Evolutionary conservation across 257 asterid species (phyloP).

Genomic region (Ligustrum vulgare): DNA sequence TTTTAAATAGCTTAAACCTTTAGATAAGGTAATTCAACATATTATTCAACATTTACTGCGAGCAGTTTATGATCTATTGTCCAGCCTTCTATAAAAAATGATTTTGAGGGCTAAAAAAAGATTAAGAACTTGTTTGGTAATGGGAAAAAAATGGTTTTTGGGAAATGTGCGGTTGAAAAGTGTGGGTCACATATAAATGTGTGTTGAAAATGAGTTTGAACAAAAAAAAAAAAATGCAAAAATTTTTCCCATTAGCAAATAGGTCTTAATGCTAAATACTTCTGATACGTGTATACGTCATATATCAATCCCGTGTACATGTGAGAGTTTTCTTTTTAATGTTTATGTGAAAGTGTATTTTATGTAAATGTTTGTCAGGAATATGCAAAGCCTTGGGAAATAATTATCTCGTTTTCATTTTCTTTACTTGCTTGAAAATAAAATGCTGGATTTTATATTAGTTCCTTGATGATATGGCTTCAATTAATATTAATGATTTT

Average conservation of each 20-base stretch:
- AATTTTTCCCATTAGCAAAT: no score
- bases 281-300: neutral
- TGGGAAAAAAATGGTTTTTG: no score
- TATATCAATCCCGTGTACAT: neutral
- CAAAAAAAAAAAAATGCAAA: no score
- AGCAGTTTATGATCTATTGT: slow-evolving; percentile 8
- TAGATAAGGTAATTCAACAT: neutral
- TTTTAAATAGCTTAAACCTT: neutral
- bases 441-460: neutral
- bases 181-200: no score
- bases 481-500: neutral
- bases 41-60: neutral
- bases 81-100: neutral
- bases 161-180: no score
- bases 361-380: neutral
- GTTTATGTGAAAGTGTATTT: neutral
- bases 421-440: slow-evolving; percentile 14
- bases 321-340: no score
- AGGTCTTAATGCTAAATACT: neutral
- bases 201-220: no score
- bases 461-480: slow-evolving; percentile 3
- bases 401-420: neutral
- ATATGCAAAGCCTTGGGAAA: slow-evolving; percentile 4
- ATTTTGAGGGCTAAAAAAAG: neutral
- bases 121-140: no score